These are phyloP conservation scores for Potentilla sterilis DNA, from an alignment of 306 rosid species.

Conservation along the genomic window DNA sequence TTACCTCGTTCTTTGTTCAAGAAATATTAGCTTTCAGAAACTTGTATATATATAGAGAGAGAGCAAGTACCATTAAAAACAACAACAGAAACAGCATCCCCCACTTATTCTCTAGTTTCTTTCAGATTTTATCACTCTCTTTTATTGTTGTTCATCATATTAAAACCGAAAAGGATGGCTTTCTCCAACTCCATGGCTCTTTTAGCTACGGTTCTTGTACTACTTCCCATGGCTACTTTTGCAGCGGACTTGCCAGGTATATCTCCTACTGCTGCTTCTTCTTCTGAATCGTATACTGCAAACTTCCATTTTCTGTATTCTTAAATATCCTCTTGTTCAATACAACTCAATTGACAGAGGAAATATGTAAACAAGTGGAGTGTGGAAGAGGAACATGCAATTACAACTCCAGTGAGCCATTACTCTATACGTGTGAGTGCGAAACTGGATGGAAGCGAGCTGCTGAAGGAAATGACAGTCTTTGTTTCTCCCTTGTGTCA, in stretches of 20 bases:
- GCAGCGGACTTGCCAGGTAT: conserved; percentile 8
- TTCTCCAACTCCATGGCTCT: conserved; percentile 30
- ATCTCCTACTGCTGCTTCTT: conserved; percentile 21
- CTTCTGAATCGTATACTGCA: neutral
- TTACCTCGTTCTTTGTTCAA: neutral
- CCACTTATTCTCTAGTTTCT: neutral
- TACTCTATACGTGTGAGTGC: conserved; percentile 60
- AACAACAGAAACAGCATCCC: conserved; percentile 7
- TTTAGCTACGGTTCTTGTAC: conserved; percentile 30
- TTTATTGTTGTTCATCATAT: neutral
- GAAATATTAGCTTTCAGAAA: conserved; percentile 1
- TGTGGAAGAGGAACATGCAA: conserved; percentile 74
- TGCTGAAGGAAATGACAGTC: conserved; percentile 24
- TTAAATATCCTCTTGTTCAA: neutral
- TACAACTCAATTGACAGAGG: conserved; percentile 31
- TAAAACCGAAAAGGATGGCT: conserved; percentile 18
- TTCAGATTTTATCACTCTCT: neutral
- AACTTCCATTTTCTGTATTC: too few species aligned
- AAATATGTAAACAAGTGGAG: conserved; percentile 56
- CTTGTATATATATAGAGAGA: neutral
- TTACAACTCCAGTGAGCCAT: conserved; percentile 27
- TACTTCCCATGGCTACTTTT: conserved; percentile 25
- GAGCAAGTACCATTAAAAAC: neutral
- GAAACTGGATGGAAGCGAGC: conserved; percentile 65
- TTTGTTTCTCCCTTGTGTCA: conserved; percentile 81